Conservation (phyloP, 768 basidiomycete species). For the Artomyces pyxidatus region DNA sequence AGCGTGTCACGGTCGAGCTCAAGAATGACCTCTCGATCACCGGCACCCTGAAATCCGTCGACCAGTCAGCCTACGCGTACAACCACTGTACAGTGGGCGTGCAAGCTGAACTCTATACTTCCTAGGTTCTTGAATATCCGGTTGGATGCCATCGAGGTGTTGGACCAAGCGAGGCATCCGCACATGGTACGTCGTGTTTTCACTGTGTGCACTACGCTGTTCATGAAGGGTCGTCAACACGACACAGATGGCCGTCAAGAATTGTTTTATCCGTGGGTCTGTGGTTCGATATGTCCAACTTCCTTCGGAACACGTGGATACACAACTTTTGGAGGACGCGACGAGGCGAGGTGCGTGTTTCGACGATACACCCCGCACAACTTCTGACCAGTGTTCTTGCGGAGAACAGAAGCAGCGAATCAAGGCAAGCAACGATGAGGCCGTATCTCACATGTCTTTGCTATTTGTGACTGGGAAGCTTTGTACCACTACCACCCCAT, state of each 20-base stretch:
- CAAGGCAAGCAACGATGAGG: conserved; percentile 9
- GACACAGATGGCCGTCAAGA: conserved; percentile 99
- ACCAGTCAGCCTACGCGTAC: conserved; percentile 61
- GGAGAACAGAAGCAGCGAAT: conserved; percentile 8
- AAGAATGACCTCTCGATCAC: conserved; percentile 98
- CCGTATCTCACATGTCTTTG: not conserved
- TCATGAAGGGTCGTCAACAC: not conserved
- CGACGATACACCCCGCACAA: conserved; percentile 1
- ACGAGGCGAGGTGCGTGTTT: conserved; percentile 75
- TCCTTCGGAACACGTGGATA: conserved; percentile 89
- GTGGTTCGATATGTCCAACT: conserved; percentile 97
- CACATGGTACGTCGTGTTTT: conserved; percentile 69
- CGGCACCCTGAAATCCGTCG: conserved; percentile 92
- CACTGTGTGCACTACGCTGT: not conserved
- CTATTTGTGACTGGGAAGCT: no score
- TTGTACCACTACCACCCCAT: no score
- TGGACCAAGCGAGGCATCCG: conserved; percentile 89
- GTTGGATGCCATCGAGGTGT: conserved; percentile 85
- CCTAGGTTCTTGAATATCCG: conserved; percentile 90
- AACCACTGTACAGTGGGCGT: not conserved
- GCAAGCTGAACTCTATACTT: not conserved
- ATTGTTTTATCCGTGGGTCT: conserved; percentile 97
- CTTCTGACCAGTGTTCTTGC: not conserved
- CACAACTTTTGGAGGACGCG: conserved; percentile 91
- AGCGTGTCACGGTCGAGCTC: conserved; percentile 92